Evolutionary conservation across 208 protist genomes (phyloP).

Genomic region (Leishmania amazonensis): DNA sequence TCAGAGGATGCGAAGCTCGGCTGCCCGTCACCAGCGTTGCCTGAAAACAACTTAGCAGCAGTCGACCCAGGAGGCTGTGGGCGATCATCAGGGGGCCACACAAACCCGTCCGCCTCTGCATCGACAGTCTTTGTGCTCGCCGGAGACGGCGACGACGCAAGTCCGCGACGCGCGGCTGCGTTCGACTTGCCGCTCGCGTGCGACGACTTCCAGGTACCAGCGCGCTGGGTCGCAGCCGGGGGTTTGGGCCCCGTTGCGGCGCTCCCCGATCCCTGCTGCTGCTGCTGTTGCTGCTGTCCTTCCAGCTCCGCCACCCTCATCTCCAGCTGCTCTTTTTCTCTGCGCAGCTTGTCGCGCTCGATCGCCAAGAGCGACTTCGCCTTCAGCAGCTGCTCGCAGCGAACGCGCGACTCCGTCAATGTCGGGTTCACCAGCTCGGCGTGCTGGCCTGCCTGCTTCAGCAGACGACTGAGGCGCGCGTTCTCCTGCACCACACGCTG

Average conservation of each 20-base stretch:
- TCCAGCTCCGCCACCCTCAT: conserved; percentile 65
- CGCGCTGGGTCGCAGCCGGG: conserved; percentile 6
- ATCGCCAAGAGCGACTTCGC: conserved; percentile 78
- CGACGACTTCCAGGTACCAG: not conserved
- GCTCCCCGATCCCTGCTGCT: conserved; percentile 10
- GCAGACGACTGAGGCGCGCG: conserved; percentile 64
- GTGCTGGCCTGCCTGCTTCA: conserved; percentile 76
- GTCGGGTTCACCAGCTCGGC: conserved; percentile 80
- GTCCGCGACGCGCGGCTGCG: conserved; percentile 7
- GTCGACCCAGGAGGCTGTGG: conserved; percentile 8
- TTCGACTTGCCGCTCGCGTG: not conserved
- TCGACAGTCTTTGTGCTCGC: conserved; percentile 13
- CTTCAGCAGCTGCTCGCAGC: conserved; percentile 84
- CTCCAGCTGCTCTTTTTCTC: conserved; percentile 65
- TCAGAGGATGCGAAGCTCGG: not conserved
- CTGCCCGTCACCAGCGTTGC: not conserved
- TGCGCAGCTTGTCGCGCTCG: conserved; percentile 78
- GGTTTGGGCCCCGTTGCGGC: conserved; percentile 14
- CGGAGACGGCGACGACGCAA: conserved; percentile 2
- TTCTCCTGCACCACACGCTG: conserved; percentile 91
- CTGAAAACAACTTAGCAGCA: not conserved
- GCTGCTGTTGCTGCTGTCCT: conserved; percentile 24
- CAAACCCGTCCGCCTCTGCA: conserved; percentile 35
- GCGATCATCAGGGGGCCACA: conserved; percentile 80
- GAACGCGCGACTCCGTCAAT: conserved; percentile 78